Evolutionary conservation across 2,329 filamentous ascomycete species (phyloP).

Genomic region (Alternaria gansuensis): DNA sequence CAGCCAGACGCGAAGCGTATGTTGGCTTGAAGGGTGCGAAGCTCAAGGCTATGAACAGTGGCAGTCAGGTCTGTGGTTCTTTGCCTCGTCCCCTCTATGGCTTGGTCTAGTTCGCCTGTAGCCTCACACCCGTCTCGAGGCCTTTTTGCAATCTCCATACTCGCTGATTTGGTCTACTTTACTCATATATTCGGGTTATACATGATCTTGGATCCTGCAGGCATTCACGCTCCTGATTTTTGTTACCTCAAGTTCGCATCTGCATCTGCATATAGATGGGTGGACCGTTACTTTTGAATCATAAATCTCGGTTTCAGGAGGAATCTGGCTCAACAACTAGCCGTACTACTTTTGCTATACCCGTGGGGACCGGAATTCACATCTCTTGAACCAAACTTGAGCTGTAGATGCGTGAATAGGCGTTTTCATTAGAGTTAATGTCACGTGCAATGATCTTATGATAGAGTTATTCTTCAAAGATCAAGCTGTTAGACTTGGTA

Average conservation of each 20-base stretch:
- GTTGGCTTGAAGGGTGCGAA: conserved; percentile 71
- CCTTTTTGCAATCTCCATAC: background rate
- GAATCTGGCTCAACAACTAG: background rate
- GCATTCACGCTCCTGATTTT: background rate
- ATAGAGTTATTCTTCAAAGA: background rate
- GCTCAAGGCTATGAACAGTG: conserved; percentile 35
- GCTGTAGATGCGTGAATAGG: background rate
- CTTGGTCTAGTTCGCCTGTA: conserved; percentile 37
- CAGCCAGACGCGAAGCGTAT: conserved; percentile 80
- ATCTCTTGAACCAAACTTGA: background rate
- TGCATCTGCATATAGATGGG: conserved; percentile 1
- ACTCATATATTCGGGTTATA: background rate
- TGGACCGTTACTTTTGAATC: background rate
- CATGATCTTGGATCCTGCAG: background rate
- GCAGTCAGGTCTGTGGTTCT: conserved; percentile 28
- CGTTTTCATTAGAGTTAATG: background rate
- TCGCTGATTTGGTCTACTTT: background rate
- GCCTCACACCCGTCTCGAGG: background rate
- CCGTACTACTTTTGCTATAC: background rate
- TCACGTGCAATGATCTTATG: background rate
- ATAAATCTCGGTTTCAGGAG: no score
- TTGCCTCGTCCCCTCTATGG: conserved; percentile 50
- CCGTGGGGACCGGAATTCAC: no score
- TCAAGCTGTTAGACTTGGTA: background rate
- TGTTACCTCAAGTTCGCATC: background rate